Evolutionary conservation across 257 asterid species (phyloP).

Genomic region (Plantago major): DNA sequence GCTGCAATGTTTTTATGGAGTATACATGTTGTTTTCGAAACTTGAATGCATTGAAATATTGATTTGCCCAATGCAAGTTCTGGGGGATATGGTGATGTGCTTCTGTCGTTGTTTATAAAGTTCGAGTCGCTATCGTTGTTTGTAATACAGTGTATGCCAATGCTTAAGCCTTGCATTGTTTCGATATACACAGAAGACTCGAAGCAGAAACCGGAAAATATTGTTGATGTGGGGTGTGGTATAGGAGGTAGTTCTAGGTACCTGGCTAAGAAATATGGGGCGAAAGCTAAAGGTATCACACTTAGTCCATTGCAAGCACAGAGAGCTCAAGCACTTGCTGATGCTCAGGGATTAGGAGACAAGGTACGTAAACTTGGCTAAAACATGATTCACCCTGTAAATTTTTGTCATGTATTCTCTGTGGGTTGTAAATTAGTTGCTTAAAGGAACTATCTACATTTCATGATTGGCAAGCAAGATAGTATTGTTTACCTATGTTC

Average conservation of each 20-base stretch:
- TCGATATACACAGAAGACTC: slow-evolving; percentile 42
- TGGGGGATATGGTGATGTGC: background rate
- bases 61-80: background rate
- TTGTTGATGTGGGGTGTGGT: slow-evolving; percentile 99
- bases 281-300: slow-evolving; percentile 72
- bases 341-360: slow-evolving; percentile 62
- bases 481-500: background rate
- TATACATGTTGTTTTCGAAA: too few species aligned
- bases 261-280: slow-evolving; percentile 68
- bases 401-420: background rate
- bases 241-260: slow-evolving; percentile 94
- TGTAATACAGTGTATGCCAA: background rate
- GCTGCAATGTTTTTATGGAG: too few species aligned
- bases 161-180: background rate
- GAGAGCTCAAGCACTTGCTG: slow-evolving; percentile 86
- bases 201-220: slow-evolving; percentile 39
- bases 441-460: too few species aligned
- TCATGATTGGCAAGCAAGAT: background rate
- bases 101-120: background rate
- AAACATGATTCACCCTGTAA: background rate
- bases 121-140: background rate
- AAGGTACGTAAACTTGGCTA: slow-evolving; percentile 30
- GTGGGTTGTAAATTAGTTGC: too few species aligned
- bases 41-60: too few species aligned
- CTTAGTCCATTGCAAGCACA: slow-evolving; percentile 96